A percentile compares a stretch with the other conserved stretches of the same genome.
phyloP scores from a whole-genome alignment of 208 protist genomes.

The Trypanosoma mega region DNA sequence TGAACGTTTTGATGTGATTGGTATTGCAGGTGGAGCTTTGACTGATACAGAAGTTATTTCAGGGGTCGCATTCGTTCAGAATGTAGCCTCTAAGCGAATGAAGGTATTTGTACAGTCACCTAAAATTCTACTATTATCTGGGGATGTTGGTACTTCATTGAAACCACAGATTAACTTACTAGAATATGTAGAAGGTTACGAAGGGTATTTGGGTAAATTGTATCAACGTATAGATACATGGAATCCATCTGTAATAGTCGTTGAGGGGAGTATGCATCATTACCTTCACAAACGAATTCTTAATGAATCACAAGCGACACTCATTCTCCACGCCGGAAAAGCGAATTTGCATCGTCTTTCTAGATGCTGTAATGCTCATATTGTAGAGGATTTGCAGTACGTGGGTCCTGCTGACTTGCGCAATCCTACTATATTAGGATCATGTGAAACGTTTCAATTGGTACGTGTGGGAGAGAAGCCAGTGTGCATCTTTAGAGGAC shows the following conservation, averaged over 20 bases:
- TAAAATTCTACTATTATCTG: slow-evolving; percentile 59
- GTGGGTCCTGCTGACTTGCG: slow-evolving; percentile 42
- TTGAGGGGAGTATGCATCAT: slow-evolving; percentile 78
- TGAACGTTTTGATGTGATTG: slow-evolving; percentile 32
- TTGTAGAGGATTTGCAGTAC: slow-evolving; percentile 70
- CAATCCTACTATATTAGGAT: slow-evolving; percentile 40
- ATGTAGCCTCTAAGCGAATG: slow-evolving; percentile 33
- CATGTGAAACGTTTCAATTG: slow-evolving; percentile 42
- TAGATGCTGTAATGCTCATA: slow-evolving; percentile 38
- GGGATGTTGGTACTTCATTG: slow-evolving; percentile 37
- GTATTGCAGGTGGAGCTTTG: slow-evolving; percentile 19
- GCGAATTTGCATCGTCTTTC: slow-evolving; percentile 41
- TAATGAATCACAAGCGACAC: slow-evolving; percentile 36
- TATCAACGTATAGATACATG: slow-evolving; percentile 66
- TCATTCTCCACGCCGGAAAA: slow-evolving; percentile 58
- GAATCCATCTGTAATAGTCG: slow-evolving; percentile 65
- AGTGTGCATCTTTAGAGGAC: slow-evolving; percentile 24
- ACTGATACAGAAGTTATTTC: slow-evolving; percentile 24
- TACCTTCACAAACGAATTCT: slow-evolving; percentile 59
- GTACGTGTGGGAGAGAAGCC: slow-evolving; percentile 32
- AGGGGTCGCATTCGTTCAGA: slow-evolving; percentile 27
- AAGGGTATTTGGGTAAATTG: slow-evolving; percentile 65
- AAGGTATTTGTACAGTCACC: slow-evolving; percentile 36
- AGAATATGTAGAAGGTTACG: slow-evolving; percentile 59
- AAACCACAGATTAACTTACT: slow-evolving; percentile 36